Base-by-base conservation (phyloP, 345 rosid genomes). In the Crucihimalaya himalaica region DNA sequence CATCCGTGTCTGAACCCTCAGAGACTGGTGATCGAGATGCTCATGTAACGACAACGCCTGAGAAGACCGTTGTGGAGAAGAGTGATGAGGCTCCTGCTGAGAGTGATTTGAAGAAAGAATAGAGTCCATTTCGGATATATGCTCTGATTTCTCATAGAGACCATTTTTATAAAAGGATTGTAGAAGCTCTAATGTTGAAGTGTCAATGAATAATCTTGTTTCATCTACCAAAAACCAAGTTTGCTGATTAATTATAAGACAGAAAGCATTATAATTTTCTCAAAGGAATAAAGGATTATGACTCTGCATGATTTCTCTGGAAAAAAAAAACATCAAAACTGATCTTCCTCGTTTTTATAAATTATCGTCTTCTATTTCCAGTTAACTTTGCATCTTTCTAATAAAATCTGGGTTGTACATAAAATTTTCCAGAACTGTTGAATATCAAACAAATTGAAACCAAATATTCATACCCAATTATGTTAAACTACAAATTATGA, bases 1-100 rank as follows among this genome's bases (percentile, higher is more conserved):
- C 74, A 28, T 72, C 74, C 66, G 91, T 81, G 60, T 75, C 53
- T 25, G 89, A 81, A 58, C 76, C 46, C 12, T 70, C 48, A 15
- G 82, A 84, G 71, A 81, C 83, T 16, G 76, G 76, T 9, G 86
- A 87, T 15, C 32, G 2, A 28, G 73, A 60, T 34, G 57, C 55
- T 42, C 70, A 53, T 45, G 58, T 42, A 53, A 35, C 52, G 43
- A 46, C 23, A 14, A 35, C 29, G 5, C 40, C 75, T 16, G 80
- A 57, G 29, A 31, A n/a, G 50, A 51, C 72, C 2, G 48, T 5
- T 63, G 62, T 28, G 16, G 76, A 48, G n/a, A 65, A 65, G 40
- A 63, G 21, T 54, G 65, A 23, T 18, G 76, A 77, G 15, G 5
- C 42, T 70, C 39, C 67, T 57, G 32, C 51, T 56, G 72, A 48